Percentiles rank a stretch among this genome's conserved stretches.
phyloP scores from a whole-genome alignment of 2,329 filamentous ascomycete species.

The Herpotrichia juniperi region DNA sequence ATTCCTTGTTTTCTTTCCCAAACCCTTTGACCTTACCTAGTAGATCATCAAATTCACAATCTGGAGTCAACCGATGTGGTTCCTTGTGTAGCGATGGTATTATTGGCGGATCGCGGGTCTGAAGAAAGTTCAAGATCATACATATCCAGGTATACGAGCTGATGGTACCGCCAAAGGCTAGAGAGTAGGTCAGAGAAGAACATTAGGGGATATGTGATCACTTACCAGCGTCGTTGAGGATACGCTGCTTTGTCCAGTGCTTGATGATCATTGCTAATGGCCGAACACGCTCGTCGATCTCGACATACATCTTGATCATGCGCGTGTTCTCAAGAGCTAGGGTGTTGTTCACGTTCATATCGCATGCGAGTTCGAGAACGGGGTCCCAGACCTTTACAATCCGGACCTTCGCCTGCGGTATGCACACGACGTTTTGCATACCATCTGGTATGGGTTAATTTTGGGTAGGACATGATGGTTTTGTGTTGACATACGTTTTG shows the following conservation, averaged over 20 bases:
- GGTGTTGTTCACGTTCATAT: slow-evolving; percentile 99
- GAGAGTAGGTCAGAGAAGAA: slow-evolving; percentile 12
- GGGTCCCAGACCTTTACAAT: slow-evolving; percentile 99
- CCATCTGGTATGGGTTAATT: slow-evolving; percentile 68
- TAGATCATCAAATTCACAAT: slow-evolving; percentile 86
- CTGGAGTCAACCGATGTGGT: slow-evolving; percentile 60
- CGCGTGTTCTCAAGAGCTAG: slow-evolving; percentile 93
- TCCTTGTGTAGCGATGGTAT: slow-evolving; percentile 84
- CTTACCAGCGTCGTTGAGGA: slow-evolving; percentile 95
- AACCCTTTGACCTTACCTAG: slow-evolving; percentile 74
- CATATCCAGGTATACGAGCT: slow-evolving; percentile 99
- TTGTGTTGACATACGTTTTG: slow-evolving; percentile 70
- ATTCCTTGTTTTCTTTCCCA: slow-evolving; percentile 80
- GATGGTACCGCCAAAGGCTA: slow-evolving; percentile 89
- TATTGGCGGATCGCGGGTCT: slow-evolving; percentile 82
- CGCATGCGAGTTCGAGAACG: slow-evolving; percentile 84
- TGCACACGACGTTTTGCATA: slow-evolving; percentile 95
- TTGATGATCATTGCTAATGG: slow-evolving; percentile 97
- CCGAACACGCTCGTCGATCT: slow-evolving; percentile 87
- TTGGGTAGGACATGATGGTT: neutral
- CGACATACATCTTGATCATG: slow-evolving; percentile 97
- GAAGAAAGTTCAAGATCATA: slow-evolving; percentile 94
- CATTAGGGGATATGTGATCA: slow-evolving; percentile 14
- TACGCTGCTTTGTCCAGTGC: slow-evolving; percentile 91
- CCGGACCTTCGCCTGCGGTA: slow-evolving; percentile 92